These are phyloP conservation scores for Lyophyllum shimeji DNA, from an alignment of 768 basidiomycete genomes.

Conservation along the genomic window DNA sequence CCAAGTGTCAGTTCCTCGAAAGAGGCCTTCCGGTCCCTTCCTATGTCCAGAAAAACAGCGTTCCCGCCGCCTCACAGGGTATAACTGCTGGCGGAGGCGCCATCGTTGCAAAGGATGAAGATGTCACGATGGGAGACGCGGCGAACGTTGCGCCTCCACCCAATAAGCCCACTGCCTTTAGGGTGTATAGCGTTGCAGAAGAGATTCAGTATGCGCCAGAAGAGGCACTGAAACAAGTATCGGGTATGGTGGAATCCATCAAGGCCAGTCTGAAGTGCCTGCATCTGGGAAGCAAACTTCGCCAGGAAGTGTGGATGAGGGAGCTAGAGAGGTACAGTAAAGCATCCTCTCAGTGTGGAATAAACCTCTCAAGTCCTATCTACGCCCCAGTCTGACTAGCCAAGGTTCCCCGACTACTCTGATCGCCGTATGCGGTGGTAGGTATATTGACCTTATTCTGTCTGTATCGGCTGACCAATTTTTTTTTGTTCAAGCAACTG, in stretches of 20 bases:
- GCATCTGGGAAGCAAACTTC: conserved; percentile 52
- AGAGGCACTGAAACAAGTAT: conserved; percentile 46
- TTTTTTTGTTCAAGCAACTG: conserved; percentile 40
- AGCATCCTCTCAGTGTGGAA: not conserved
- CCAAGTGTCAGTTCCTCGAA: conserved; percentile 19
- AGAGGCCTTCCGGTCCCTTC: conserved; percentile 26
- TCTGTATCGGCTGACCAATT: not conserved
- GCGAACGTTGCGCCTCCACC: not conserved
- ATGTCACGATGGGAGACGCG: conserved; percentile 14
- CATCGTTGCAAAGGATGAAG: conserved; percentile 5
- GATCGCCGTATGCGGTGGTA: conserved; percentile 67
- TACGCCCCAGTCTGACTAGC: conserved; percentile 37
- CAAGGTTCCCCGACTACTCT: conserved; percentile 56
- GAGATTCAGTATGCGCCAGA: conserved; percentile 53
- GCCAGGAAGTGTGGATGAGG: conserved; percentile 58
- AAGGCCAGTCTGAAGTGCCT: conserved; percentile 41
- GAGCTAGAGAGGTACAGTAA: conserved; percentile 47
- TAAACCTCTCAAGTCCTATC: not conserved
- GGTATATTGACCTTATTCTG: conserved; percentile 9
- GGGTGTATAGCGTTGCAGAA: conserved; percentile 31
- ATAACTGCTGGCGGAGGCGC: not conserved
- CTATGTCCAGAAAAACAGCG: conserved; percentile 14
- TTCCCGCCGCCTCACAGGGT: not conserved
- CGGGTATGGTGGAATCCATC: conserved; percentile 52
- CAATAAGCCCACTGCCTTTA: conserved; percentile 28